Conservation (phyloP, 179 eudicot genomes). For the Amaranthus tricolor region DNA sequence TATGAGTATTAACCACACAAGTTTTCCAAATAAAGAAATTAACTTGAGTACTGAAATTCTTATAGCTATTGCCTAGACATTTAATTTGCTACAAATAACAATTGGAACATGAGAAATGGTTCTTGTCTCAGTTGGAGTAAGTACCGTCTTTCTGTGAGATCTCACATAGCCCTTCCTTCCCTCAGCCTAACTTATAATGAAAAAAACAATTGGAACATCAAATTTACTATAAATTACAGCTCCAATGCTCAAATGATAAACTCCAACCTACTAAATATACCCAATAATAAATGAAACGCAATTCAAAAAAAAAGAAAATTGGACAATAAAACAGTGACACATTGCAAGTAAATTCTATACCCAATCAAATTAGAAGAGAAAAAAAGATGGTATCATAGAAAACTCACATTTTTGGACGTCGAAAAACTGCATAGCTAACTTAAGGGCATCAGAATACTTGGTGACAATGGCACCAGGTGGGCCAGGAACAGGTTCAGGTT, state of each 20-base stretch:
- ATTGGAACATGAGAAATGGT: too few species aligned
- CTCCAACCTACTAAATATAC: not conserved
- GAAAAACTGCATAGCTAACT: slow-evolving; percentile 71
- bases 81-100: not conserved
- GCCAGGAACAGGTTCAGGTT: slow-evolving; percentile 49
- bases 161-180: too few species aligned
- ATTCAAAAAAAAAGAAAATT: not conserved
- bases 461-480: slow-evolving; percentile 58
- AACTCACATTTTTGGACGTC: slow-evolving; percentile 77
- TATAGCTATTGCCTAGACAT: not conserved
- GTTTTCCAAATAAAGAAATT: not conserved
- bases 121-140: too few species aligned
- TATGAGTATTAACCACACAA: not conserved
- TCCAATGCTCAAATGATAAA: not conserved
- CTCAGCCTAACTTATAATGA: too few species aligned
- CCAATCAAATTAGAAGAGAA: not conserved
- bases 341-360: not conserved
- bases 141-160: too few species aligned
- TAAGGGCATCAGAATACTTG: slow-evolving; percentile 79
- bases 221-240: not conserved
- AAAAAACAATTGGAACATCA: not conserved
- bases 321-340: not conserved
- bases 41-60: not conserved
- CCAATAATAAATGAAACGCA: not conserved
- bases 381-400: not conserved